Base-by-base conservation (phyloP, 2,329 filamentous ascomycete species). In the Phaeomoniella chlamydospora region DNA sequence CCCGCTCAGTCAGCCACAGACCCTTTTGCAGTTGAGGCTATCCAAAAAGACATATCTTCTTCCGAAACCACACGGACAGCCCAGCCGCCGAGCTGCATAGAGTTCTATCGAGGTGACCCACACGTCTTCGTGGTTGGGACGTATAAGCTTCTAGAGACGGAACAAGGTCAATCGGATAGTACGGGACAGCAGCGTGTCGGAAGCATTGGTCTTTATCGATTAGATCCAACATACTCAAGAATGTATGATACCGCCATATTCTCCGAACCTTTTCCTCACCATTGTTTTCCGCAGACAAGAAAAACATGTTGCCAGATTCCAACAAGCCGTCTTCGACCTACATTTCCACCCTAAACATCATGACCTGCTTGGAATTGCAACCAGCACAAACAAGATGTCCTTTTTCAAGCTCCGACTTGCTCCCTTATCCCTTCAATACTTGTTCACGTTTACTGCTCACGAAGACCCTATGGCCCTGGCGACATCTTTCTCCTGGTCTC, bases 291-390 rank as follows among this genome's bases (percentile, higher is more conserved):
- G 46, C 41, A 80, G 75, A 45, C 55, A 54, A 2, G 61, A 68
- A 38, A 49, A 78, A 3, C 72, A 83, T 49, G 77, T 69, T 1
- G 43, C 77, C 3, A 49, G 62, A 4, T 74, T 81, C 15, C 70
- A 75, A 3, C 84, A 77, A 36, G 87, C 84, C 4, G 70, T 94
- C 17, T 69, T 94, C 36, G 87, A 94, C 52, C 63, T 94, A 18
- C 83, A 87, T 46, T 96, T 94, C 54, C 74, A 78, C 41, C 73
- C 71, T 1, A 50, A 58, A 35, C 53, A 64, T 36, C 59, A 56
- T 34, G 65, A 67, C 18, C 58, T 80, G 3, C 67, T 93, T 36
- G 85, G 76, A 6, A 74, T 79, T 3, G 83, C 84, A 5, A 83
- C 81, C 1, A 94, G 85, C 42, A 83, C 80, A 1, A 83, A 80